Evolutionary conservation across 306 rosid genomes (phyloP), one percentile per base, ranked within the genome.

Genomic region (Pyrus communis): DNA sequence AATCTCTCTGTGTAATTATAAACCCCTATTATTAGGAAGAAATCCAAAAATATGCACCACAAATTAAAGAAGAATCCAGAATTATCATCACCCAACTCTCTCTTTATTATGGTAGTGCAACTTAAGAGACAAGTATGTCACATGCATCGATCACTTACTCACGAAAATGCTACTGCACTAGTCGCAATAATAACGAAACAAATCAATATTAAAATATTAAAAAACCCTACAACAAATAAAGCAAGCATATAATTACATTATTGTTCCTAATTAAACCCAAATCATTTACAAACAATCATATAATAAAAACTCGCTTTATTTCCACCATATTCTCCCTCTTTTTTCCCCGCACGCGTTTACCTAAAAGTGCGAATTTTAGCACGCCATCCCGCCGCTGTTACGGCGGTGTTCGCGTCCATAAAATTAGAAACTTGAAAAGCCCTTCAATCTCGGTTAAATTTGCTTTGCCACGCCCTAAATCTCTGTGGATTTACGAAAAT

Each of bases 311-410:
- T 51, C 55, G 55, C 55, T 17, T 51, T 51, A 51, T 6, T 51
- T 51, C 21, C 55, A 51, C 55, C 55, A 51, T 51, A 17, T 51
- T 51, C 55, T 51, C 55, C 2, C 55, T 51, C 55, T 14, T 49
- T 49, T 15, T 14, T 49, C 54, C 54, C 19, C 18, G 12, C 45
- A 42, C 45, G 12, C 45, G 19, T 68, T 74, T 77, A 80, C 73
- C 74, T 30, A 62, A 83, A 78, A 80, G 77, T 75, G 42, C 38
- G 69, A 74, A 55, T 7, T 31, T 33, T 45, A 17, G 78, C 84
- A 84, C 88, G 88, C 92, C 87, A 86, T 85, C 80, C 75, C 81
- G 95, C 98, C 95, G 92, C 88, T 85, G 87, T 83, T 84, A 79
- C 91, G 95, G 96, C 87, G 85, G 88, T 74, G 84, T 57, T 69